These are phyloP conservation scores for Geotrichum candidum DNA, from an alignment of 1,139 yeast genomes.

Conservation along the genomic window DNA sequence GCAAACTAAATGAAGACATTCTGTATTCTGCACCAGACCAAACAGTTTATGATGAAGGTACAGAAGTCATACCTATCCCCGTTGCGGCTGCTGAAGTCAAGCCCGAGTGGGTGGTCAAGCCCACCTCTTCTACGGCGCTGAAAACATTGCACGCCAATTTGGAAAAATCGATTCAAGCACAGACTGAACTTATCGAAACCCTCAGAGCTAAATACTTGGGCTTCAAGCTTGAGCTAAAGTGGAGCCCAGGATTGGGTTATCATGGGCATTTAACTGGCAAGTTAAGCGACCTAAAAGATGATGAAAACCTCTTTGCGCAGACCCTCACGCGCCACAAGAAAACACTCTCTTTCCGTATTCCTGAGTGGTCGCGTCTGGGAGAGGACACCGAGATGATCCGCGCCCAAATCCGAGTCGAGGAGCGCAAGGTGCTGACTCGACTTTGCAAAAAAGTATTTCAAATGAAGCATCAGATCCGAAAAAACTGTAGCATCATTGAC, in stretches of 20 bases:
- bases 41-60: not conserved
- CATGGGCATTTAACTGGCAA: slow-evolving; percentile 26
- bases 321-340: slow-evolving; percentile 27
- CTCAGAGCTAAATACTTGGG: slow-evolving; percentile 21
- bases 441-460: slow-evolving; percentile 33
- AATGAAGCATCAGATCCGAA: slow-evolving; percentile 41
- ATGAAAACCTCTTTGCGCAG: slow-evolving; percentile 19
- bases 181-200: slow-evolving; percentile 21
- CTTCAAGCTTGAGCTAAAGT: slow-evolving; percentile 28
- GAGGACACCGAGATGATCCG: slow-evolving; percentile 27
- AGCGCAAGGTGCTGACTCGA: slow-evolving; percentile 13
- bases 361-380: slow-evolving; percentile 32
- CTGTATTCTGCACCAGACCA: slow-evolving; percentile 20
- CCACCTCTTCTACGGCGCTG: slow-evolving; percentile 25
- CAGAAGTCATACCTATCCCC: slow-evolving; percentile 20
- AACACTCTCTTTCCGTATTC: slow-evolving; percentile 23
- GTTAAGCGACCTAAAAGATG: slow-evolving; percentile 15
- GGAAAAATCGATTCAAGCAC: not conserved
- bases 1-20: slow-evolving; percentile 32
- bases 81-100: slow-evolving; percentile 20
- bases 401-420: slow-evolving; percentile 20
- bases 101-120: slow-evolving; percentile 21
- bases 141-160: slow-evolving; percentile 22
- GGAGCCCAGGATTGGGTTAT: slow-evolving; percentile 35
- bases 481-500: slow-evolving; percentile 48